A percentile compares a stretch with the other conserved stretches of the same genome.
Evolutionary conservation across 805 yeast genomes (phyloP).

Genomic region (Candida vartiovaarae): DNA sequence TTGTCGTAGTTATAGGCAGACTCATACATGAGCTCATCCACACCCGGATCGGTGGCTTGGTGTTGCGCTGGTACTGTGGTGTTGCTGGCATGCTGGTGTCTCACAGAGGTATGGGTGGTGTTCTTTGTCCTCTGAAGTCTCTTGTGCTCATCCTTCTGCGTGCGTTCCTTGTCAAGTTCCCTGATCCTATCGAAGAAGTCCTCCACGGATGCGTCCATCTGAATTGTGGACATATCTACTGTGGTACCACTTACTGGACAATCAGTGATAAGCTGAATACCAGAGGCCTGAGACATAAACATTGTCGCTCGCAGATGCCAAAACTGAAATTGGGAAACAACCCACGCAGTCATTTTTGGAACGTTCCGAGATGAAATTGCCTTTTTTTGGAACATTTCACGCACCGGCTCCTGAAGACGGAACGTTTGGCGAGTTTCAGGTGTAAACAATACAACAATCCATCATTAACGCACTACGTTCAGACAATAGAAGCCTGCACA

Average conservation of each 20-base stretch:
- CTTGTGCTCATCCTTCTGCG: slow-evolving; percentile 4
- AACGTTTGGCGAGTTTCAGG: background rate
- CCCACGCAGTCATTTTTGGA: no score
- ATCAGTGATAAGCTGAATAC: no score
- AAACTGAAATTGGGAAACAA: no score
- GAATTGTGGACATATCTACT: slow-evolving; percentile 2
- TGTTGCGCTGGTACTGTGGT: slow-evolving; percentile 30
- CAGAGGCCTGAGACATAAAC: no score
- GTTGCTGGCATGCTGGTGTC: slow-evolving; percentile 11
- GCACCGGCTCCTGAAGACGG: background rate
- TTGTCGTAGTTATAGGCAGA: slow-evolving; percentile 47
- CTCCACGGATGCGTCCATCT: slow-evolving; percentile 6
- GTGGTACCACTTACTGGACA: no score
- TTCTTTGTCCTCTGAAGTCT: background rate
- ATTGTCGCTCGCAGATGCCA: no score
- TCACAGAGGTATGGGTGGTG: background rate
- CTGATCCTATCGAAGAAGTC: slow-evolving; percentile 12
- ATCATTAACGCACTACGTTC: no score
- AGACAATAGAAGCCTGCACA: no score
- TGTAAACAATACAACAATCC: no score
- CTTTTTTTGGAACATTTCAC: background rate
- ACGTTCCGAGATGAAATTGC: no score
- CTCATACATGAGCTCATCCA: slow-evolving; percentile 48
- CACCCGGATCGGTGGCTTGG: slow-evolving; percentile 33
- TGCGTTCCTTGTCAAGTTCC: slow-evolving; percentile 11